Evolutionary conservation across 768 basidiomycete species (phyloP).

Genomic region (Leccinum imitatum): DNA sequence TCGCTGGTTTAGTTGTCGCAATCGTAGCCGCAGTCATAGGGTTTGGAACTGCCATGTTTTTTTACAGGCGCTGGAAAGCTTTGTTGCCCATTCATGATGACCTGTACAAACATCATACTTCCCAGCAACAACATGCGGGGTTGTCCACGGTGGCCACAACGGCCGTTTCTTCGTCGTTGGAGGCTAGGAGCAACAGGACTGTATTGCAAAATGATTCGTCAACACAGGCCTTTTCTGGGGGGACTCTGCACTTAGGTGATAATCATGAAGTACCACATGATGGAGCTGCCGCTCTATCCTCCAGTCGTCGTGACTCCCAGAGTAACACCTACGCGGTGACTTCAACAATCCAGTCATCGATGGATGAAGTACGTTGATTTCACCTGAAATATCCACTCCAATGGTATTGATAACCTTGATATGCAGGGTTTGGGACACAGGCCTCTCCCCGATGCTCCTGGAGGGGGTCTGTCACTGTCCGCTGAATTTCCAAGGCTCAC

Average conservation of each 20-base stretch:
- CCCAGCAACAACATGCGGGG: constrained; percentile 8
- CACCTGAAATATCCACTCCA: background rate
- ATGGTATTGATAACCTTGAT: background rate
- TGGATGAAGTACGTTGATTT: constrained; percentile 20
- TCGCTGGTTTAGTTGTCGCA: constrained; percentile 24
- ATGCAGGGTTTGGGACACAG: constrained; percentile 12
- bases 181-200: constrained; percentile 17
- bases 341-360: constrained; percentile 1
- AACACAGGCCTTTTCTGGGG: constrained; percentile 1
- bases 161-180: constrained; percentile 22
- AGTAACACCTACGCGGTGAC: constrained; percentile 5
- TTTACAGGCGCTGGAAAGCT: constrained; percentile 31
- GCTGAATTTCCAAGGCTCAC: constrained; percentile 18
- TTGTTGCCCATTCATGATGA: constrained; percentile 14
- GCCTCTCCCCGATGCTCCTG: constrained; percentile 28
- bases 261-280: background rate
- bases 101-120: constrained; percentile 11
- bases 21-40: constrained; percentile 13
- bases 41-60: constrained; percentile 21
- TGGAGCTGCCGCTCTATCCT: background rate
- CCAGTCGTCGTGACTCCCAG: constrained; percentile 15
- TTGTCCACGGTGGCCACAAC: background rate
- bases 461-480: constrained; percentile 15
- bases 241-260: constrained; percentile 7
- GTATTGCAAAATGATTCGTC: constrained; percentile 10